Percentiles rank a stretch among this genome's conserved stretches.
phyloP scores from a whole-genome alignment of 495 filamentous ascomycete genomes.

The Aspergillus conjunctus region DNA sequence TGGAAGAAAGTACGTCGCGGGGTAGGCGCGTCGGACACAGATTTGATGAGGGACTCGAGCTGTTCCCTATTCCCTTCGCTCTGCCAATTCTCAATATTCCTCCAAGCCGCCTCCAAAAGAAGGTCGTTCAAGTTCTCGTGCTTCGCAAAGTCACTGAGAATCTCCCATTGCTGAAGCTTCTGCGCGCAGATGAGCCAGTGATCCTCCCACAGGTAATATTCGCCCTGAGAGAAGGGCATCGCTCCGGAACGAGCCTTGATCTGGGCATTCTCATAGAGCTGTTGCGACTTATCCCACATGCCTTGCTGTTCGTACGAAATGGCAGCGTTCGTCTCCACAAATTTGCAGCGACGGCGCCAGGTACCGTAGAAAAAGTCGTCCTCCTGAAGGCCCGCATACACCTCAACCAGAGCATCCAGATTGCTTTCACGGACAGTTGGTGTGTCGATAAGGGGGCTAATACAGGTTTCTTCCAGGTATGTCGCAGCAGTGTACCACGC shows the following conservation, averaged over 20 bases:
- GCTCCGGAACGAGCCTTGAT: conserved; percentile 93
- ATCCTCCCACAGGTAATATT: conserved; percentile 99
- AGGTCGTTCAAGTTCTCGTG: conserved; percentile 98
- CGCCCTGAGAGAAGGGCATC: conserved; percentile 90
- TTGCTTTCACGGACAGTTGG: conserved; percentile 84
- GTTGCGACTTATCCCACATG: conserved; percentile 98
- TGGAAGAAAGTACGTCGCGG: conserved; percentile 94
- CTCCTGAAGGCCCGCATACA: conserved; percentile 86
- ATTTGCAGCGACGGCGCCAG: conserved; percentile 93
- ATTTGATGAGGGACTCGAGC: conserved; percentile 87
- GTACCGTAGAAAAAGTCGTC: conserved; percentile 98
- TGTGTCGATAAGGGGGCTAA: conserved; percentile 82
- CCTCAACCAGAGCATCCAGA: conserved; percentile 86
- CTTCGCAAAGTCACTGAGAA: conserved; percentile 95
- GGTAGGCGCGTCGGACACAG: conserved; percentile 94
- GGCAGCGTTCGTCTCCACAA: conserved; percentile 93
- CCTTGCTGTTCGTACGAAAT: conserved; percentile 98
- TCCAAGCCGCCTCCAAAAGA: conserved; percentile 92
- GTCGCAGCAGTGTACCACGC: conserved; percentile 90
- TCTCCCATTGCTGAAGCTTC: conserved; percentile 98
- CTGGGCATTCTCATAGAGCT: conserved; percentile 93
- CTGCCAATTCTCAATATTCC: conserved; percentile 90
- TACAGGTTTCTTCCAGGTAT: conserved; percentile 81
- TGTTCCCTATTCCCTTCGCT: conserved; percentile 81
- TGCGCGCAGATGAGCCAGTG: conserved; percentile 97